A percentile compares a stretch with the other conserved stretches of the same genome.
These are phyloP conservation scores for Aspergillus asperescens DNA, from an alignment of 495 filamentous ascomycete species.

Conservation along the genomic window DNA sequence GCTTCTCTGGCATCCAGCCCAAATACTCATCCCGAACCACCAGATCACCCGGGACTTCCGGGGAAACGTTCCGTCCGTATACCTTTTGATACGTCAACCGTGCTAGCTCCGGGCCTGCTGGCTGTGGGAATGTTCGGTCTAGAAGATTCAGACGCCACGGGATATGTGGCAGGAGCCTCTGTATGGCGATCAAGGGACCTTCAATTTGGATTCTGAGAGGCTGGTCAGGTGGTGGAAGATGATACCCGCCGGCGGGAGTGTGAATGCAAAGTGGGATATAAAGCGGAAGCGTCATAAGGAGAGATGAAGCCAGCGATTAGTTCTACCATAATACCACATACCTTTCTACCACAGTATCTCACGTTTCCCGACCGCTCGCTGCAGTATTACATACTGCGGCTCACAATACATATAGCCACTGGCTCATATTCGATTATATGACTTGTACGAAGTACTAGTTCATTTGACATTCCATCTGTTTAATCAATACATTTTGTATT, in stretches of 20 bases:
- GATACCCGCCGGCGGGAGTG: constrained; percentile 17
- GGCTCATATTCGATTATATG: too few species aligned
- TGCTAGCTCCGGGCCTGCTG: constrained; percentile 26
- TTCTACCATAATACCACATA: too few species aligned
- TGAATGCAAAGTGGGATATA: constrained; percentile 20
- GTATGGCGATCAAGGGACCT: constrained; percentile 25
- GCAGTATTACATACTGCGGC: too few species aligned
- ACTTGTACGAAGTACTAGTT: too few species aligned
- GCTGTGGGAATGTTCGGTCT: constrained; percentile 21
- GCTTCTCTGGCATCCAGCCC: constrained; percentile 23
- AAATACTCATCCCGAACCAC: constrained; percentile 29
- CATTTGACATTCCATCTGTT: too few species aligned
- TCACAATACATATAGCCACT: too few species aligned
- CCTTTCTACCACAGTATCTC: too few species aligned
- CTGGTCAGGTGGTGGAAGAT: constrained; percentile 19
- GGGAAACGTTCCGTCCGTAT: constrained; percentile 21
- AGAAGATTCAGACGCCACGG: constrained; percentile 16
- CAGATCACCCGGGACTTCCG: constrained; percentile 15
- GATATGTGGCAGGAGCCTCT: constrained; percentile 24
- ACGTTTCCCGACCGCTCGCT: too few species aligned
- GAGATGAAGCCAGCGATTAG: too few species aligned
- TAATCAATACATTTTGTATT: too few species aligned
- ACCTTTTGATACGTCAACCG: constrained; percentile 23
- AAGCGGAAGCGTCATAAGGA: constrained; percentile 22
- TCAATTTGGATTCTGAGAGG: constrained; percentile 30